Evolutionary conservation across 495 filamentous ascomycete species (phyloP), one percentile per base, ranked within the genome.

Genomic region (Podospora pseudopauciseta): DNA sequence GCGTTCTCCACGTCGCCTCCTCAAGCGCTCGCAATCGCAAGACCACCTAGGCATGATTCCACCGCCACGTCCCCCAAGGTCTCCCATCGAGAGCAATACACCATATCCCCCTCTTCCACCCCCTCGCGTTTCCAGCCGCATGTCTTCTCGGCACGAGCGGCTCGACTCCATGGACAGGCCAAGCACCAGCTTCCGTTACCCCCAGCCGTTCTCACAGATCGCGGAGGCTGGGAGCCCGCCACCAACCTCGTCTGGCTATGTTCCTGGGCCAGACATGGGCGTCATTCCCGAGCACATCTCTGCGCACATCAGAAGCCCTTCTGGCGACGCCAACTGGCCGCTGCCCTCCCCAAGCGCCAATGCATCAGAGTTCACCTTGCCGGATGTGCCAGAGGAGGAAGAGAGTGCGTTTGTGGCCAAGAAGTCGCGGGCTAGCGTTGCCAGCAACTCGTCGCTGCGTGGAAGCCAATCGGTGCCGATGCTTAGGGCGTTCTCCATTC

Each of bases 311-410:
- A 80, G 16, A 71, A 69, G 82, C 63, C 80, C 85, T 0, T 76
- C 61, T 39, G 83, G 86, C 26, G 84, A 87, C 57, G 74, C 81
- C 28, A 77, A 82, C 60, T 82, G 81, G 73, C 75, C 81, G 30
- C 73, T 86, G 63, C 75, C 84, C 27, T 76, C 79, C 65, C 80
- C 83, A 39, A 73, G 84, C 71, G 67, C 73, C 73, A n/a, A 74
- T 67, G 59, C 71, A 13, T 79, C 78, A 55, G 80, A 80, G 39
- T 77, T 80, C 26, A 79, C 86, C 27, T 74, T 93, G 32, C 82
- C 88, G 53, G 84, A 92, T 67, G 90, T 95, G 13, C 88, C 89
- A 3, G 91, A 96, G 75, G 92, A 94, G 72, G 86, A 88, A 56
- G 91, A 93, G 57, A 76, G 72, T 18, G 66, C 73, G 11, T 44